Evolutionary conservation across 2,329 filamentous ascomycete species (phyloP), one percentile per base, ranked within the genome.

Genomic region (Colletotrichum somersetense): DNA sequence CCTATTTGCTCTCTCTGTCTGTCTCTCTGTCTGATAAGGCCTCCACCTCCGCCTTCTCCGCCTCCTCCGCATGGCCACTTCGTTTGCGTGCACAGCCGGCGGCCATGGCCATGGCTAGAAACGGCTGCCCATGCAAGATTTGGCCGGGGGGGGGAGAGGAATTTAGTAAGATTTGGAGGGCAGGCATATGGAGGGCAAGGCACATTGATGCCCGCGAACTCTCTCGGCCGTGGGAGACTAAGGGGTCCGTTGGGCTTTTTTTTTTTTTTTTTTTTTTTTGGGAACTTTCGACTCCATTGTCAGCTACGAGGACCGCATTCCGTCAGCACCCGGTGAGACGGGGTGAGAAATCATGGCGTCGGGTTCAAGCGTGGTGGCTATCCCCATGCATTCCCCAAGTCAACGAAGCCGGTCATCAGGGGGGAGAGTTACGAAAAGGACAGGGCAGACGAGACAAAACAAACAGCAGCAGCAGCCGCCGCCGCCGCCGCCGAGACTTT

Each of bases 41-140:
- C 64, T 44, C 42, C 42, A 20, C 42, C 16, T 18, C 42, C 42
- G 14, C 40, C 40, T 16, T 6, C 40, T 42, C 42, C 16, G 18
- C 42, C 16, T 44, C 18, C 16, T 44, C 42, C 42, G 16, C 33
- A 50, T 18, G 53, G 23, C 61, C 30, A 3, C 56, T 44, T 72
- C 40, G 53, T 48, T 50, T 65, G 46, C 59, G 38, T 42, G 42
- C 42, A 44, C 18, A 3, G 18, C 14, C 20, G 42, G 42, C 5
- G 65, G 42, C 16, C 42, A 44, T 66, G 35, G 35, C 56, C 26
- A 46, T 48, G 61, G 38, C 65, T 38, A 68, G 52, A 63, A 67
- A 53, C 2, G 65, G 65, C 23, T 11, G 52, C 30, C 44, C 44
- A 63, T 53, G 69, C 62, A 68, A 40, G 53, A 68, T 55, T n/a